Percentiles rank a stretch among this genome's conserved stretches.
These are phyloP conservation scores for Steccherinum ochraceum DNA, from an alignment of 768 basidiomycete species.

Conservation along the genomic window DNA sequence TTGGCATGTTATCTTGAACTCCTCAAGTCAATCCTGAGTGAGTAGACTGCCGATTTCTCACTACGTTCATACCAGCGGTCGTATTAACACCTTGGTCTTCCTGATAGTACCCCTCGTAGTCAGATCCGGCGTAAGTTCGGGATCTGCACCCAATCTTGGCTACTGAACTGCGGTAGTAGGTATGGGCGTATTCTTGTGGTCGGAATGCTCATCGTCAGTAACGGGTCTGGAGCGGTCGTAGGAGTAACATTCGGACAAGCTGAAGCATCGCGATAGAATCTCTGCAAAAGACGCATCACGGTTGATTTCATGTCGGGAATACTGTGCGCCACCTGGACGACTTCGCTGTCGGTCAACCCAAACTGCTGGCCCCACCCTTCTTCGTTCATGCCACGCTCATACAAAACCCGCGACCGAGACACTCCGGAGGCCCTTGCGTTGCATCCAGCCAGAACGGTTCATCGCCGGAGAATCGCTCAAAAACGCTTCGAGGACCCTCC, in stretches of 20 bases:
- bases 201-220: background rate
- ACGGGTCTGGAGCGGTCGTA: background rate
- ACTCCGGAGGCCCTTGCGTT: background rate
- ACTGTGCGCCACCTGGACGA: background rate
- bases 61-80: background rate
- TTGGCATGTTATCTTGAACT: no score
- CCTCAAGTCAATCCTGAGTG: no score
- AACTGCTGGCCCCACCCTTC: background rate
- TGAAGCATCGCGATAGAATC: background rate
- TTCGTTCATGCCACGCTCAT: background rate
- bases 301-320: background rate
- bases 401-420: background rate
- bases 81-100: background rate
- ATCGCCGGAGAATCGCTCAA: background rate
- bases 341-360: background rate
- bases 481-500: no score
- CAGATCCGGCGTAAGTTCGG: background rate
- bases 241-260: background rate
- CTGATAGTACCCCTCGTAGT: background rate
- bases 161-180: no score
- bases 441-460: background rate
- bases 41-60: no score
- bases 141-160: no score
- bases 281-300: background rate
- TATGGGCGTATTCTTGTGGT: background rate